Evolutionary conservation across 2,329 filamentous ascomycete genomes (phyloP), one percentile per base, ranked within the genome.

Genomic region (Fusarium illudens): DNA sequence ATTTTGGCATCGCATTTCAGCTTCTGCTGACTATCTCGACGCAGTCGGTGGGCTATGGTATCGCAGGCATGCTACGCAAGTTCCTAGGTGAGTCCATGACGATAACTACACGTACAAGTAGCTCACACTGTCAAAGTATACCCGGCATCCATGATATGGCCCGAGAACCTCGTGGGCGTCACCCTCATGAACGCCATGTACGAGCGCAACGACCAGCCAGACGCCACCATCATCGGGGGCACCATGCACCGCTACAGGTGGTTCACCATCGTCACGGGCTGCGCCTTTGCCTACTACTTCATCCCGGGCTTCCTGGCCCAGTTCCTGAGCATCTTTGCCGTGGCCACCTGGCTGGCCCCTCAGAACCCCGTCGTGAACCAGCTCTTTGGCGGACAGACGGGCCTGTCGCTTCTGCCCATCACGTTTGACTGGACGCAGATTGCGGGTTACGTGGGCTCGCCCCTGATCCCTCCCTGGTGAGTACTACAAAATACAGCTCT

Each of bases 341-440:
- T 92, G 73, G 83, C 87, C 11, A 92, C 90, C 0, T 93, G 90
- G 90, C 85, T 92, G 59, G 87, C 86, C 2, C 91, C 91, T 0
- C 82, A 92, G 51, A 92, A 87, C 62, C 82, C 87, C 0, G 79
- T 92, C 10, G 78, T 93, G 36, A 94, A 93, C 68, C 90, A 93
- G 75, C 73, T 93, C 1, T 93, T 93, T 69, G 91, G 91, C 2
- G 90, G 89, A 2, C 83, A 82, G 50, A 90, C 88, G 0, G 91
- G 91, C 0, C 67, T 93, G 4, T 91, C 88, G 0, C 73, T 93
- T 27, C 79, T 93, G 7, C 90, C 91, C 1, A 87, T 93, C 30
- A 92, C 90, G 0, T 92, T 93, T 73, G 91, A 93, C 80, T 93
- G 91, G 90, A 90, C 89, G 6, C 89, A 92, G 70, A 84, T 92